Evolutionary conservation across 108 stramenopile genomes (phyloP).

Genomic region (Conticribra weissflogii): DNA sequence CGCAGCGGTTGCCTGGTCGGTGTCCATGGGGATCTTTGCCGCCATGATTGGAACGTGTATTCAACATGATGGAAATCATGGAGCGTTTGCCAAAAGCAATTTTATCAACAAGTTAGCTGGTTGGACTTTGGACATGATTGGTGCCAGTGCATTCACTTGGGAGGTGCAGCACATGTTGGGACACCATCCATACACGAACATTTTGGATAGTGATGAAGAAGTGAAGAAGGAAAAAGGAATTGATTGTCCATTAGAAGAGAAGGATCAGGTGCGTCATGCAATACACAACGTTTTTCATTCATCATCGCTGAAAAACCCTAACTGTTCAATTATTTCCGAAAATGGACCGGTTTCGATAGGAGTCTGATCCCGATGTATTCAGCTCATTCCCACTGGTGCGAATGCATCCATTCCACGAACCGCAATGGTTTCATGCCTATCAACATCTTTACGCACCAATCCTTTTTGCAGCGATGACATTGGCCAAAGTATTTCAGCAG

Average conservation of each 20-base stretch:
- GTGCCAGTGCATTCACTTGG: constrained; percentile 63
- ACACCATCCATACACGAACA: constrained; percentile 87
- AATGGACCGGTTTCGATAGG: no score
- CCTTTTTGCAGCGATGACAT: constrained; percentile 62
- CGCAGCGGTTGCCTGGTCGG: constrained; percentile 21
- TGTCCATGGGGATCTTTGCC: constrained; percentile 56
- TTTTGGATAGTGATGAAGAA: constrained; percentile 69
- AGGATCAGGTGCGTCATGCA: constrained; percentile 36
- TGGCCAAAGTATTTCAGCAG: constrained; percentile 65
- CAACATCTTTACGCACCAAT: constrained; percentile 66
- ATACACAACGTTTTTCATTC: neutral
- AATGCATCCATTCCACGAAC: constrained; percentile 58
- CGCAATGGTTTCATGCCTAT: constrained; percentile 54
- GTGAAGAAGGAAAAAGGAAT: constrained; percentile 47
- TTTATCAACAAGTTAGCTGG: constrained; percentile 56
- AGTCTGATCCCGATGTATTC: constrained; percentile 71
- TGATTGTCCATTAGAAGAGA: constrained; percentile 45
- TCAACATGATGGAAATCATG: constrained; percentile 81
- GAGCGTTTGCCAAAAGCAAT: constrained; percentile 58
- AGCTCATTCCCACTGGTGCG: constrained; percentile 61
- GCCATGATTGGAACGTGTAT: constrained; percentile 61
- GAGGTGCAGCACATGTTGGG: constrained; percentile 83
- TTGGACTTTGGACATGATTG: constrained; percentile 73
- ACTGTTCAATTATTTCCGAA: no score
- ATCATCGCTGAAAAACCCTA: neutral